Conservation (phyloP, 495 filamentous ascomycete genomes). For the Aspergillus ellipticus region DNA sequence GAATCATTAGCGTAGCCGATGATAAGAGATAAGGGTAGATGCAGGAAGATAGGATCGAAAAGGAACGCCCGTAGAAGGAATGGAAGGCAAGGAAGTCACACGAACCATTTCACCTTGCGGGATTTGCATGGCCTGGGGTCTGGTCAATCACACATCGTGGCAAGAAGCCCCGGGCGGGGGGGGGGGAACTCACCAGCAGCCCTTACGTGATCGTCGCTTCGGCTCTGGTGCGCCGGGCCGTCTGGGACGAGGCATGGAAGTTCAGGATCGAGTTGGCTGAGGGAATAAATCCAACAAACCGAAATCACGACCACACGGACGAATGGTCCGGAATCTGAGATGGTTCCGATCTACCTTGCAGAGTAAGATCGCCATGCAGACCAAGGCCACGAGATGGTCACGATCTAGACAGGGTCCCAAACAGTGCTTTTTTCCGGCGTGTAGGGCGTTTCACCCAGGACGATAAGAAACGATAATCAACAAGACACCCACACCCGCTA, state of each 20-base stretch:
- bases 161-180: background rate
- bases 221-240: slow-evolving; percentile 62
- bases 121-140: slow-evolving; percentile 71
- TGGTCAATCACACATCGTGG: background rate
- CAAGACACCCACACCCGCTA: slow-evolving; percentile 37
- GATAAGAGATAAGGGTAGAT: background rate
- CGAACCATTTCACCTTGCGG: slow-evolving; percentile 78
- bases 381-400: slow-evolving; percentile 13
- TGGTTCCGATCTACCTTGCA: slow-evolving; percentile 19
- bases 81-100: background rate
- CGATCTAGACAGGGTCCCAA: slow-evolving; percentile 12
- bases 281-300: slow-evolving; percentile 15
- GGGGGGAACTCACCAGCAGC: slow-evolving; percentile 69
- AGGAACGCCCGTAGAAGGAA: background rate
- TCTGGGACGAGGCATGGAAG: slow-evolving; percentile 64
- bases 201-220: slow-evolving; percentile 73
- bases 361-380: slow-evolving; percentile 30
- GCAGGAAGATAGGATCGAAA: background rate
- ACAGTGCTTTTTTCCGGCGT: slow-evolving; percentile 27
- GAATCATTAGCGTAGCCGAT: slow-evolving; percentile 1
- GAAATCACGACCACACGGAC: slow-evolving; percentile 13
- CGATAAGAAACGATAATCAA: slow-evolving; percentile 42
- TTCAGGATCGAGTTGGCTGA: slow-evolving; percentile 15
- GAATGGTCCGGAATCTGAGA: slow-evolving; percentile 19
- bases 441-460: slow-evolving; percentile 37